phyloP scores from a whole-genome alignment of 2,329 filamentous ascomycete genomes.

The Aspergillus felis region DNA sequence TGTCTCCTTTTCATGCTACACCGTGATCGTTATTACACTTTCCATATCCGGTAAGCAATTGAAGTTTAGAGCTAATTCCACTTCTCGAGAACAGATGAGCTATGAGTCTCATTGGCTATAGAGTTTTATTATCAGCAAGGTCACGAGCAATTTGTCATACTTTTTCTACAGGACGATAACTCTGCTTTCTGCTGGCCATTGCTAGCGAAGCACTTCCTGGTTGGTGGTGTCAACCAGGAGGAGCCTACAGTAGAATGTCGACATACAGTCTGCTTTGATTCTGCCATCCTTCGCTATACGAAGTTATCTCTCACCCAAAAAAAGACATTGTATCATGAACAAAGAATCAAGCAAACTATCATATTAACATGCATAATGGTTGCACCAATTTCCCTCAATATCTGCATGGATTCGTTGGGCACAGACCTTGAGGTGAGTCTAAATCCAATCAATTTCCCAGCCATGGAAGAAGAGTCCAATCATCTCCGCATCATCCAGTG shows the following conservation, averaged over 20 bases:
- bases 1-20: not conserved
- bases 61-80: not conserved
- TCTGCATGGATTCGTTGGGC: conserved; percentile 7
- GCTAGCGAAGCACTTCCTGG: not conserved
- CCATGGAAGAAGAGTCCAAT: conserved; percentile 13
- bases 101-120: not conserved
- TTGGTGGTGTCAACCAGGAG: not conserved
- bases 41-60: conserved; percentile 5
- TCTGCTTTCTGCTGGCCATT: not conserved
- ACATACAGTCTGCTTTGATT: not conserved
- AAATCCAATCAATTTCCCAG: conserved; percentile 16
- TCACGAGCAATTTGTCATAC: not conserved
- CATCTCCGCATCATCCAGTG: conserved; percentile 2
- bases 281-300: not conserved
- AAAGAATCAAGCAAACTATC: not conserved
- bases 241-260: not conserved
- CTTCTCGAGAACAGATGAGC: not conserved
- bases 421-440: conserved; percentile 9
- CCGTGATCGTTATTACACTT: conserved; percentile 8
- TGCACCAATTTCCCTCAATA: not conserved
- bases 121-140: not conserved
- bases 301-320: not conserved
- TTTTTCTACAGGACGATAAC: not conserved
- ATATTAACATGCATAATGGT: not conserved
- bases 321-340: not conserved